A percentile compares a stretch with the other conserved stretches of the same genome.
Conservation (phyloP, 139 green algal species). For the Chlamydomonas incerta region DNA sequence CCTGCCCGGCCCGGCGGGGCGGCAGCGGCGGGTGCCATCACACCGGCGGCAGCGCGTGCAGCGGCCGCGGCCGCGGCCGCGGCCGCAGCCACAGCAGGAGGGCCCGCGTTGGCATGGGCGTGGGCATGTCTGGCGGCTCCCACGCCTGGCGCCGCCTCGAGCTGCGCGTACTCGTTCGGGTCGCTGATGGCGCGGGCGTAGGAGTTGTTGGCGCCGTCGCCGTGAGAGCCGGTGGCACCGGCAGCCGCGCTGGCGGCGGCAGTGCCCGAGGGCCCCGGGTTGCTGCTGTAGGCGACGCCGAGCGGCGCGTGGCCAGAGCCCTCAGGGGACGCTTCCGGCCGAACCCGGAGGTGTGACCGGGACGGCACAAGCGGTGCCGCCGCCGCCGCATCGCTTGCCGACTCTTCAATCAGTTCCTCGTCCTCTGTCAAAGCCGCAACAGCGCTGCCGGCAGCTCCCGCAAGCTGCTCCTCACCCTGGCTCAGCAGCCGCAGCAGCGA, state of each 20-base stretch:
- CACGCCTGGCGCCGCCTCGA: no score
- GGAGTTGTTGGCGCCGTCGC: no score
- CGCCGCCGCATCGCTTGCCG: not conserved
- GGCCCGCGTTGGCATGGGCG: not conserved
- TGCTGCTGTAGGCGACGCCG: slow-evolving; percentile 18
- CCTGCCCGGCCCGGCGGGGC: no score
- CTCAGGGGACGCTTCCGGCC: not conserved
- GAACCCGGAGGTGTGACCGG: not conserved
- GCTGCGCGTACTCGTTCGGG: not conserved
- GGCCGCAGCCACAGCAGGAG: not conserved
- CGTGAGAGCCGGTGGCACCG: no score
- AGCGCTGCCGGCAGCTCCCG: not conserved
- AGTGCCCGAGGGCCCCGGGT: not conserved
- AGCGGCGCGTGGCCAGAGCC: not conserved
- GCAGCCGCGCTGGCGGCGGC: not conserved
- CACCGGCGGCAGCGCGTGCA: no score
- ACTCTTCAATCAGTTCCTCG: not conserved
- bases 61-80: no score
- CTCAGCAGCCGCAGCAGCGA: slow-evolving; percentile 17
- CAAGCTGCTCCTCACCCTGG: not conserved
- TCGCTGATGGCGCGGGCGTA: slow-evolving; percentile 23
- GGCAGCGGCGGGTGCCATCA: no score
- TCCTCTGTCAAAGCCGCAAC: not conserved
- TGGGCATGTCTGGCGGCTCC: no score
- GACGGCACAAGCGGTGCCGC: not conserved